Base-by-base conservation (phyloP, 345 rosid species). In the Eucalyptus regnans region DNA sequence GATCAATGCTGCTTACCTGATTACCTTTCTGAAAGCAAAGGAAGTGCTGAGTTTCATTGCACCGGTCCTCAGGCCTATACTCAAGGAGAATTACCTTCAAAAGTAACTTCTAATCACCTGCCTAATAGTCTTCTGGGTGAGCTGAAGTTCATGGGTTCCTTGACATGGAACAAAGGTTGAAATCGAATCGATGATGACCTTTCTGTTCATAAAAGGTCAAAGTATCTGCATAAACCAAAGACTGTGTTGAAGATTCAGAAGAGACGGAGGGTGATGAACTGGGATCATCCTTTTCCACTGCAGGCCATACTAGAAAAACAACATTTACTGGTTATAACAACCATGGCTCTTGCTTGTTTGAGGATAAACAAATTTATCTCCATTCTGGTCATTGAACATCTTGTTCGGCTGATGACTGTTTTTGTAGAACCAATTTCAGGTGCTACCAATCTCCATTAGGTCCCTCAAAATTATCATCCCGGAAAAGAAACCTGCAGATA, bases 1-100 rank as follows among this genome's bases (percentile, higher is more conserved):
- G 93, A 93, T 86, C 93, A 92, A 87, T 92, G 95, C 90, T 93
- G 96, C 89, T 93, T 93, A 49, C 92, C 95, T 46, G 93, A 93
- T 88, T 93, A 91, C 91, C 90, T 91, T 50, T 83, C 88, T 88
- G 94, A 91, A 89, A 93, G 94, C 87, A 93, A 92, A 90, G 92
- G 92, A 92, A 94, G 92, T 86, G 88, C 90, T 44, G 90, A 90
- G 54, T 92, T 91, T 62, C 87, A 50, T 88, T 89, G 89, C 62
- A 86, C 88, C 83, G 25, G 87, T 62, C 87, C 88, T 87, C 44
- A 89, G 92, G 90, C 87, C 37, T 87, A 83, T 79, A 33, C 64
- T 49, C 18, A 68, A 68, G 88, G 86, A 62, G 88, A 76, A 56
- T 71, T 88, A 43, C 79, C 87, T 87, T 86, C 88, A 81, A 86